Base-by-base conservation (phyloP, 2,329 filamentous ascomycete species). In the Scytalidium lignicola region DNA sequence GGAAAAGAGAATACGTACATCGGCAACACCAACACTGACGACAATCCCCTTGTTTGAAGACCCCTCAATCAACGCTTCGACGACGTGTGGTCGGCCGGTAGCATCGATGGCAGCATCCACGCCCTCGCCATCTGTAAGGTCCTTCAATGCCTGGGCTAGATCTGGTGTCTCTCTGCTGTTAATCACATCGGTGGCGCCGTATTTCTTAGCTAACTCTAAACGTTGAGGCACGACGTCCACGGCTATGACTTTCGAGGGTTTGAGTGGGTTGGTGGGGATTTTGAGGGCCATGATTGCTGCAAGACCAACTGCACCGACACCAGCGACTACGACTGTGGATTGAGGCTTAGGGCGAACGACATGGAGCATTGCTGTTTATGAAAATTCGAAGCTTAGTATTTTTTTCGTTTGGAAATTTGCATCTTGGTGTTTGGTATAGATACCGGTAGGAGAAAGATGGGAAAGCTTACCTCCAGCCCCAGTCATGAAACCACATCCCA, bases 401-500 rank as follows among this genome's bases (percentile, higher is more conserved):
- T n/a, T n/a, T n/a, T n/a, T n/a, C n/a, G n/a, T n/a, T n/a, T n/a
- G n/a, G n/a, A n/a, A n/a, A n/a, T n/a, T n/a, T n/a, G n/a, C n/a
- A n/a, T n/a, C n/a, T n/a, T n/a, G n/a, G n/a, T n/a, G n/a, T n/a
- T n/a, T n/a, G n/a, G n/a, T n/a, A n/a, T n/a, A n/a, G n/a, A n/a
- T n/a, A n/a, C n/a, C n/a, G n/a, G n/a, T n/a, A n/a, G n/a, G n/a
- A n/a, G n/a, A n/a, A n/a, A n/a, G n/a, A n/a, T n/a, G n/a, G 43
- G 10, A 15, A 26, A n/a, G 21, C 47, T 39, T 22, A 53, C 48
- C 49, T 17, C 70, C 70, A 8, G 67, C 67, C n/a, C 70, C 71
- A 3, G 71, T 73, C 60, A 68, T 66, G 29, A 72, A 64, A 0
- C 70, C 70, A 52, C 71, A 74, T 1, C 70, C 70, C 18, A 74